These are phyloP conservation scores for Tetradesmus obliquus DNA, from an alignment of 139 green algal genomes.

Conservation along the genomic window DNA sequence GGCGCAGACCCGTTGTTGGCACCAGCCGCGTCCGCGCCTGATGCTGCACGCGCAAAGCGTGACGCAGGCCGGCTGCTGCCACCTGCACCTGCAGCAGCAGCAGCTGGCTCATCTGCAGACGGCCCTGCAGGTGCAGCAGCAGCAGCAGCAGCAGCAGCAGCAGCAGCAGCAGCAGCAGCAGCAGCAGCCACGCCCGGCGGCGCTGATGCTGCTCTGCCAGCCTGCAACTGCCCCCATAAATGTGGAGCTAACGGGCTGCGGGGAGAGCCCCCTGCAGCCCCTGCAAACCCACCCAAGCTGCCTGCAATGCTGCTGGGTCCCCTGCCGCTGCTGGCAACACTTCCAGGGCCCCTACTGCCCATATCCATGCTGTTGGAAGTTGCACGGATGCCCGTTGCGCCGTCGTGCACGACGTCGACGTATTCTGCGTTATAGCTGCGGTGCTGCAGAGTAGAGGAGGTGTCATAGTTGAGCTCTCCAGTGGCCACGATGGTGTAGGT, in stretches of 20 bases:
- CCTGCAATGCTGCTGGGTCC: constrained; percentile 20
- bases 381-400: neutral
- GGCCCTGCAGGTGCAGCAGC: neutral
- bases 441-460: neutral
- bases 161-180: neutral
- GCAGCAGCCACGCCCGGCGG: neutral
- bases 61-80: neutral
- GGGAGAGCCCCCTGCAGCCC: neutral
- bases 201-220: neutral
- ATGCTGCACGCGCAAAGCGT: neutral
- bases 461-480: constrained; percentile 24
- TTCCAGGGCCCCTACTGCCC: neutral
- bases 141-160: neutral
- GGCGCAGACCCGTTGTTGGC: neutral
- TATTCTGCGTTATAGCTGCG: constrained; percentile 1
- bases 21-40: neutral
- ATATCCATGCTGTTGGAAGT: constrained; percentile 35
- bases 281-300: constrained; percentile 9
- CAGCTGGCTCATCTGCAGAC: neutral
- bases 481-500: constrained; percentile 38
- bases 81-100: neutral
- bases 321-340: neutral
- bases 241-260: constrained; percentile 10
- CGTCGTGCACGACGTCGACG: constrained; percentile 38
- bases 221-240: neutral